Evolutionary conservation across 2,329 filamentous ascomycete species (phyloP).

Genomic region (Tolypocladium pustulatum): DNA sequence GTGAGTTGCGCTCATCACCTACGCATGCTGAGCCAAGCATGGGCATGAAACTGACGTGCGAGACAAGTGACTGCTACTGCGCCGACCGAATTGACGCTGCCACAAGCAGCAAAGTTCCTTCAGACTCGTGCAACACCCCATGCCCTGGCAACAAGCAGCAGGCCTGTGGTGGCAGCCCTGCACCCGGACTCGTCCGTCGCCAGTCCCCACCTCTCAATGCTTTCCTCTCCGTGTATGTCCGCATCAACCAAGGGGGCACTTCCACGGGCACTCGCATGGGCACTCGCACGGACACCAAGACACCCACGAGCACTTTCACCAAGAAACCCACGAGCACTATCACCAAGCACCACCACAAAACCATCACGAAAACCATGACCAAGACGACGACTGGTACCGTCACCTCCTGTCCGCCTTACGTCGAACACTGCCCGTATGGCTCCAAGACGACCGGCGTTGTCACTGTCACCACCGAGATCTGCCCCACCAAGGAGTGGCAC

Average conservation of each 20-base stretch:
- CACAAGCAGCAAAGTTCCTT: conserved; percentile 3
- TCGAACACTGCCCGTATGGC: conserved; percentile 11
- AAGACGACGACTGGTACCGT: conserved; percentile 10
- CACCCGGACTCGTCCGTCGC: conserved; percentile 5
- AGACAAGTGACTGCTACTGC: conserved; percentile 19
- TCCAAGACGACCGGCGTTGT: conserved; percentile 10
- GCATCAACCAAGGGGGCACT: too few species aligned
- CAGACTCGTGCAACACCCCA: conserved; percentile 12
- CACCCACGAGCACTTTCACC: too few species aligned
- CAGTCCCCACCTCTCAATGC: not conserved
- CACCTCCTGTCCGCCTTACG: conserved; percentile 14
- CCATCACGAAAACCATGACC: conserved; percentile 1
- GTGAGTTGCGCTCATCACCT: conserved; percentile 9
- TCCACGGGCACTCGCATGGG: too few species aligned
- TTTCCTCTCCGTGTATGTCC: conserved; percentile 11
- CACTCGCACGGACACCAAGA: too few species aligned
- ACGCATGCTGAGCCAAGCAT: not conserved
- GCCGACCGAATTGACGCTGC: conserved; percentile 7
- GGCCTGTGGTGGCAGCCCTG: conserved; percentile 14
- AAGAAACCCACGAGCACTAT: not conserved
- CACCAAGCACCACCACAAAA: not conserved
- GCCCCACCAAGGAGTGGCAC: conserved; percentile 11
- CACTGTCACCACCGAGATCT: conserved; percentile 12
- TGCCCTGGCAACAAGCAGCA: conserved; percentile 16
- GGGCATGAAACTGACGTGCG: not conserved